phyloP scores from a whole-genome alignment of 495 filamentous ascomycete species.

The Hypoxylon trugodes region DNA sequence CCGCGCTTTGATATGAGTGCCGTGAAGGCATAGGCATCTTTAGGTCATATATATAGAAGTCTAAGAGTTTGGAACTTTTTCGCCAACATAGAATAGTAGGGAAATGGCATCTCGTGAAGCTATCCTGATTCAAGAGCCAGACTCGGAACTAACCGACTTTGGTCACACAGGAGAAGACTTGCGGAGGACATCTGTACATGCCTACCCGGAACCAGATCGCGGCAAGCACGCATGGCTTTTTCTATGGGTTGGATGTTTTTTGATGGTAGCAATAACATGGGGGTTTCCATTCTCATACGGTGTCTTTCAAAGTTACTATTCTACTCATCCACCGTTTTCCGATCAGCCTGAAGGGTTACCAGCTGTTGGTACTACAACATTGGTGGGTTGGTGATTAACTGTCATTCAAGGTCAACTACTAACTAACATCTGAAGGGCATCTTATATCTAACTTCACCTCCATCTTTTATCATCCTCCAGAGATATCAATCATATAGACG shows the following conservation, averaged over 20 bases:
- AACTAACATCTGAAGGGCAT: conserved; percentile 44
- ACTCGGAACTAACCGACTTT: conserved; percentile 11
- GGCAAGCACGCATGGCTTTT: conserved; percentile 73
- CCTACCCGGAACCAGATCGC: conserved; percentile 54
- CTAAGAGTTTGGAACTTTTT: too few relatives aligned
- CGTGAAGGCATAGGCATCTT: not conserved
- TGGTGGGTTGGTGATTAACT: conserved; percentile 37
- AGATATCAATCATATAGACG: conserved; percentile 44
- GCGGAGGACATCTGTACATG: not conserved
- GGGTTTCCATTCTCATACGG: conserved; percentile 72
- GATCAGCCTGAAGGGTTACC: conserved; percentile 49
- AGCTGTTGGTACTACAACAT: conserved; percentile 52
- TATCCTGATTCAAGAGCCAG: not conserved
- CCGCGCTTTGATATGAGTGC: not conserved
- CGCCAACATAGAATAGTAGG: not conserved
- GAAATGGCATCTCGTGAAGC: conserved; percentile 6
- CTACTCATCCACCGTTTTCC: conserved; percentile 52
- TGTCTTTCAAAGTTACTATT: conserved; percentile 60
- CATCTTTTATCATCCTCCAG: conserved; percentile 49
- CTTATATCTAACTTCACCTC: conserved; percentile 59
- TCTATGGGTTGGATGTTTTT: conserved; percentile 65
- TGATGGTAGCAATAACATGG: conserved; percentile 72
- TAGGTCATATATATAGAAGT: not conserved
- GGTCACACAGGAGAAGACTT: conserved; percentile 6
- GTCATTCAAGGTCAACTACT: not conserved